Evolutionary conservation across 345 rosid species (phyloP), one percentile per base, ranked within the genome.

Genomic region (Pistacia vera): DNA sequence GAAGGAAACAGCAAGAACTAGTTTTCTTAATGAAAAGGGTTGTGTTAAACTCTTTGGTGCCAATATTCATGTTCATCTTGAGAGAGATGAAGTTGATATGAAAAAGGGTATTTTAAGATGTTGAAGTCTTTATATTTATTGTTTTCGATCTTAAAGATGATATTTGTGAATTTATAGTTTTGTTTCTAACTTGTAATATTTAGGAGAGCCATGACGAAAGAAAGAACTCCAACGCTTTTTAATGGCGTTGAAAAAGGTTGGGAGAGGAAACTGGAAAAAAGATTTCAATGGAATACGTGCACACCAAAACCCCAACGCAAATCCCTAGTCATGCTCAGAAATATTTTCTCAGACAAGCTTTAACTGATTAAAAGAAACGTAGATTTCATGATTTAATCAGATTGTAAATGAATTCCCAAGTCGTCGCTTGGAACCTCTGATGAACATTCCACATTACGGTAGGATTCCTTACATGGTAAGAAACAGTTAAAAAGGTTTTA

Each of bases 281-380:
- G 36, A 77, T 83, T 65, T 75, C 86, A 8, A 78, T 78, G 25
- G 56, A 49, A 28, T 80, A 51, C 67, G 83, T 83, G 60, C 63
- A 54, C 25, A 70, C 83, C 11, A 80, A 77, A 61, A 80, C 86
- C 11, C 86, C 81, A 58, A 68, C 69, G 5, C 85, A 82, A 59
- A 75, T 82, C 35, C 82, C 85, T 35, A 82, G 85, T 63, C 83
- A 83, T 77, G 86, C 86, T 2, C 86, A 83, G 63, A 83, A 83
- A 36, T 80, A 65, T 54, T 83, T 83, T 68, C 63, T 80, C 51
- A 61, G 86, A 72, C 83, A 80, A 49, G 65, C 65, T 44, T 57
- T 36, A 41, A 0, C 48, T 0, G 67, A 67, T 14, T 20, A 58
- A 13, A 52, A 33, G 14, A 68, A 10, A 2, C 12, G 59, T 8